A percentile compares a stretch with the other conserved stretches of the same genome.
Conservation (phyloP, 164 flowering plant species). For the Dillenia turbinata region DNA sequence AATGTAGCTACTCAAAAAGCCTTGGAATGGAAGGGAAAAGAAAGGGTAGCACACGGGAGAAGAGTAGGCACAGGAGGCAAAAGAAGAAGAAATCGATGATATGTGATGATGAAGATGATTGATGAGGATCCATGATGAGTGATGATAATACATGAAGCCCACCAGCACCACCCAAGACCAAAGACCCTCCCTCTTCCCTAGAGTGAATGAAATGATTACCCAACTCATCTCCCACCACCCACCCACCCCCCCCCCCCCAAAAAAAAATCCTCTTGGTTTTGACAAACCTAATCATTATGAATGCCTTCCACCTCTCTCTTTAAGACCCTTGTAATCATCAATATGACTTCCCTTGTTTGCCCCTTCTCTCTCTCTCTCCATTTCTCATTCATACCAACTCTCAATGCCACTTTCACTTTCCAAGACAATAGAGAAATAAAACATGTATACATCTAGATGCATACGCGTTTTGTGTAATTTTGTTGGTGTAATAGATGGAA, state of each 20-base stretch:
- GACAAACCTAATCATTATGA: conserved; percentile 35
- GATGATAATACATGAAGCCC: background rate
- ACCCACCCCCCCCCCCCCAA: no score
- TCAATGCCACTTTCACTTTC: no score
- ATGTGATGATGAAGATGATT: background rate
- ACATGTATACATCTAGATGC: no score
- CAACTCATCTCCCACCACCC: conserved; percentile 7
- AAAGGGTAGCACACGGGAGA: background rate
- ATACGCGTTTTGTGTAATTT: no score
- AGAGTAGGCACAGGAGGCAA: background rate
- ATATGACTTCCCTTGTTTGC: conserved; percentile 9
- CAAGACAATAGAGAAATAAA: no score
- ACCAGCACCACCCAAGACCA: background rate
- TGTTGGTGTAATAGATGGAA: no score
- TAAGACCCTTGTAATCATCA: conserved; percentile 14
- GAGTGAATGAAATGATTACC: conserved; percentile 38
- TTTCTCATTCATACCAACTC: no score
- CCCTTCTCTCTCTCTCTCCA: no score
- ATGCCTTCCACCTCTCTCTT: conserved; percentile 7
- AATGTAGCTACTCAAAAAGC: background rate
- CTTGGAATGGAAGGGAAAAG: background rate
- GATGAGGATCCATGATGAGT: background rate
- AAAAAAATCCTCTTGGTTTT: conserved; percentile 30
- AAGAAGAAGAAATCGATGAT: background rate
- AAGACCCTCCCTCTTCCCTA: conserved; percentile 17